Evolutionary conservation across 1,284 basidiomycete species (phyloP), one percentile per base, ranked within the genome.

Genomic region (Cystodermella granulosa): DNA sequence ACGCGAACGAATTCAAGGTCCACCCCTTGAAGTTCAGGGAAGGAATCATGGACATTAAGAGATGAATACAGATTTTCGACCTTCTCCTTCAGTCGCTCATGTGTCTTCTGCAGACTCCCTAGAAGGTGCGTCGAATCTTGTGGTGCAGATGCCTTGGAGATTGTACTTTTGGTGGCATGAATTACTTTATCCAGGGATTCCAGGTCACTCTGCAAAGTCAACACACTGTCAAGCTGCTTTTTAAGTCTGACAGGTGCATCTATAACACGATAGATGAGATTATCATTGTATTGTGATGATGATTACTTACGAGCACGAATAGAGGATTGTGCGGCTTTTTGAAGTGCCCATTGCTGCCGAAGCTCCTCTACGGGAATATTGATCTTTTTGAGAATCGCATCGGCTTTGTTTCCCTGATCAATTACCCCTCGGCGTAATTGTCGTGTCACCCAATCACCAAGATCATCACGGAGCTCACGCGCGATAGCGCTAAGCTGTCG

Each of bases 171-270:
- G 2, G 49, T 46, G 0, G 39, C 20, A 3, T 49, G 40, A 11
- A 72, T 52, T 0, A 55, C 49, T 2, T 45, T 45, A 3, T 69
- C 56, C 0, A 66, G 34, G 0, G 21, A 23, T 5, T 70, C 64
- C 1, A 72, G 47, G 5, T 72, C 59, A 0, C 54, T 54, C 44
- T 72, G 69, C 0, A 74, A 55, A 0, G 16, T 46, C 0, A 73
- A 42, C 0, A 73, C 56, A 2, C 56, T 54, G 26, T 69, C 63
- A 0, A 73, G 56, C 16, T 72, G 63, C 18, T 63, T 66, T n/a
- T 67, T 67, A 0, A 71, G 49, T 0, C 53, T 47, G 0, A 45
- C 42, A 0, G 65, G 68, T 3, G 66, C 59, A 56, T 69, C 70
- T 70, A 36, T 5, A 24, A 38, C 23, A 17, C n/a, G n/a, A n/a